These are phyloP conservation scores for Hygrophoropsis aurantiaca DNA, from an alignment of 768 basidiomycete genomes.

Conservation along the genomic window DNA sequence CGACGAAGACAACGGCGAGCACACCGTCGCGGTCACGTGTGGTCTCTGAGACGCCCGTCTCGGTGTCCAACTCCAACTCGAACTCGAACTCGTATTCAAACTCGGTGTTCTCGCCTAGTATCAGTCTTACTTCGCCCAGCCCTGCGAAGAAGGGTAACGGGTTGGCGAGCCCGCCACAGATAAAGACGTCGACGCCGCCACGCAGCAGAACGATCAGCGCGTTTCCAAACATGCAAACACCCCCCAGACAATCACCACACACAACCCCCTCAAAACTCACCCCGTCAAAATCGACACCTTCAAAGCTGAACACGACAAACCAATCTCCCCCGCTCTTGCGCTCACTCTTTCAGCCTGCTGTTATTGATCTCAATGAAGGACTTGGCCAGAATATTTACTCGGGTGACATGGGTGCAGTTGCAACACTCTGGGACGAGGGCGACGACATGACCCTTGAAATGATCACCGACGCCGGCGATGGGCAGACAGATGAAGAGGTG, in stretches of 20 bases:
- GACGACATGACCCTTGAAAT: conserved; percentile 71
- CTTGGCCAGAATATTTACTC: no score
- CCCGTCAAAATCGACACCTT: no score
- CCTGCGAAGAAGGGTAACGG: conserved; percentile 31
- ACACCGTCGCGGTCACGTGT: conserved; percentile 23
- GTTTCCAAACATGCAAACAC: conserved; percentile 14
- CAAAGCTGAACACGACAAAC: conserved; percentile 19
- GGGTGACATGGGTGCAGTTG: conserved; percentile 17
- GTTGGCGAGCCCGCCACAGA: conserved; percentile 27
- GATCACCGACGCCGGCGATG: conserved; percentile 57
- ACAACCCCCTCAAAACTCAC: conserved; percentile 20
- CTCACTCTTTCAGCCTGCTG: no score
- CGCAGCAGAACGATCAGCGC: conserved; percentile 13
- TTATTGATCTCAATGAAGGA: no score
- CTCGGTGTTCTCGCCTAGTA: conserved; percentile 29
- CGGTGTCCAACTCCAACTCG: conserved; percentile 20
- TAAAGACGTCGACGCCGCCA: conserved; percentile 7
- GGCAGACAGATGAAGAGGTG: conserved; percentile 73
- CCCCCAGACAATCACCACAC: conserved; percentile 19
- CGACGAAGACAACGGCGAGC: no score
- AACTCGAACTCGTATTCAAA: conserved; percentile 24
- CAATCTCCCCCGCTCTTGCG: conserved; percentile 10
- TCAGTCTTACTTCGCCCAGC: conserved; percentile 41
- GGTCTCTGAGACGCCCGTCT: conserved; percentile 13
- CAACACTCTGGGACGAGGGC: conserved; percentile 41